Evolutionary conservation across 331 rosid genomes (phyloP).

Genomic region (Spiraea crenata): DNA sequence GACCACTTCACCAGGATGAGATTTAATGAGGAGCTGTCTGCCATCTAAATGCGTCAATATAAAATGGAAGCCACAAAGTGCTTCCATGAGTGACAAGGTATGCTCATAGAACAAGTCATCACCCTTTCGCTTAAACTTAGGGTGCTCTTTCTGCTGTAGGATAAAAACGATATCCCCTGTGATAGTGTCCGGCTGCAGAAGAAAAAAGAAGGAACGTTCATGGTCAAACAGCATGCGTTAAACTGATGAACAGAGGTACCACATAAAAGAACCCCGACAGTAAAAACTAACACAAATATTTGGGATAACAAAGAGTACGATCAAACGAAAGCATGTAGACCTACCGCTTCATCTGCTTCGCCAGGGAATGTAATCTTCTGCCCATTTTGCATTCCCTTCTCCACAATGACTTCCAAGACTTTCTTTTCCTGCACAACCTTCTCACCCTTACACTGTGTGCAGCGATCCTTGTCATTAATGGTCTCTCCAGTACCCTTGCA

Average conservation of each 20-base stretch:
- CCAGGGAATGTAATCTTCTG: slow-evolving; percentile 91
- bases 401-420: slow-evolving; percentile 81
- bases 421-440: slow-evolving; percentile 94
- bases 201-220: not conserved
- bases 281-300: not conserved
- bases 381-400: slow-evolving; percentile 89
- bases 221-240: not conserved
- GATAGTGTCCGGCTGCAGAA: slow-evolving; percentile 73
- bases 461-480: slow-evolving; percentile 83
- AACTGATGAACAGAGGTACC: not conserved
- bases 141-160: slow-evolving; percentile 83
- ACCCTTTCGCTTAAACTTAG: slow-evolving; percentile 69
- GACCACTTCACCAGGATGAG: slow-evolving; percentile 81
- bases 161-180: slow-evolving; percentile 84
- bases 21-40: slow-evolving; percentile 82
- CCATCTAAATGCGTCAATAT: slow-evolving; percentile 67
- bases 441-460: slow-evolving; percentile 83
- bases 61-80: slow-evolving; percentile 78
- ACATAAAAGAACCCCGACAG: too few relatives aligned
- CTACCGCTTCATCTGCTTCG: slow-evolving; percentile 95
- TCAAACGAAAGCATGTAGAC: not conserved
- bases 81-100: slow-evolving; percentile 64
- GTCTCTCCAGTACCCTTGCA: slow-evolving; percentile 94
- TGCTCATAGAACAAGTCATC: slow-evolving; percentile 77
- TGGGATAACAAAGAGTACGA: not conserved